Percentiles rank a stretch among this genome's conserved stretches.
Conservation (phyloP, 2,329 filamentous ascomycete species). For the Stachybotrys elegans region DNA sequence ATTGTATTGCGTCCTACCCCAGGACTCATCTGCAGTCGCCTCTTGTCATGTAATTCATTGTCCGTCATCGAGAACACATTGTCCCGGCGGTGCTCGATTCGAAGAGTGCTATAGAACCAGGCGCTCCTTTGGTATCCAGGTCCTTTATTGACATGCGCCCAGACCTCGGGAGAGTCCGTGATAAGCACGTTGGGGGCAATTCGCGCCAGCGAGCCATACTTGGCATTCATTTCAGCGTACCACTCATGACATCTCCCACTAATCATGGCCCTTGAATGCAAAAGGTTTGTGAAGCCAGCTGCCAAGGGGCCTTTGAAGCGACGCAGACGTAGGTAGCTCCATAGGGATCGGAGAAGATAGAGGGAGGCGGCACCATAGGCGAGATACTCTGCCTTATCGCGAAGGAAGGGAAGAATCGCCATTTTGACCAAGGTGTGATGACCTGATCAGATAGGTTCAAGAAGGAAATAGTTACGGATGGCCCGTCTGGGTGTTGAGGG, state of each 20-base stretch:
- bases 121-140: slow-evolving; percentile 34
- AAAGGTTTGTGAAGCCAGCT: slow-evolving; percentile 14
- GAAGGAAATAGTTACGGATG: no score
- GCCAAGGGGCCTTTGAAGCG: slow-evolving; percentile 16
- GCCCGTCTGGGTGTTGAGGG: no score
- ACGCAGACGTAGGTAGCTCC: slow-evolving; percentile 7
- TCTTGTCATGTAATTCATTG: slow-evolving; percentile 37
- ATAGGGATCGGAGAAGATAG: background rate
- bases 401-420: background rate
- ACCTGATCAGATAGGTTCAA: no score
- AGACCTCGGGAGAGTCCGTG: slow-evolving; percentile 42
- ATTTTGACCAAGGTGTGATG: background rate
- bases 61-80: slow-evolving; percentile 49
- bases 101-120: slow-evolving; percentile 40
- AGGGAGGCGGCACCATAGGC: background rate
- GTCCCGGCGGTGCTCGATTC: slow-evolving; percentile 43
- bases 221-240: slow-evolving; percentile 18
- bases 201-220: slow-evolving; percentile 26
- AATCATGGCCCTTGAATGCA: slow-evolving; percentile 19
- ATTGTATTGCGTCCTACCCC: slow-evolving; percentile 36
- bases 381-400: background rate
- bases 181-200: slow-evolving; percentile 41
- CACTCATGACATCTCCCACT: slow-evolving; percentile 15
- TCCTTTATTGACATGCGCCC: slow-evolving; percentile 36
- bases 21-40: slow-evolving; percentile 44